phyloP scores from a whole-genome alignment of 1,139 yeast species.

The Spencermartinsiella ligniputridi region DNA sequence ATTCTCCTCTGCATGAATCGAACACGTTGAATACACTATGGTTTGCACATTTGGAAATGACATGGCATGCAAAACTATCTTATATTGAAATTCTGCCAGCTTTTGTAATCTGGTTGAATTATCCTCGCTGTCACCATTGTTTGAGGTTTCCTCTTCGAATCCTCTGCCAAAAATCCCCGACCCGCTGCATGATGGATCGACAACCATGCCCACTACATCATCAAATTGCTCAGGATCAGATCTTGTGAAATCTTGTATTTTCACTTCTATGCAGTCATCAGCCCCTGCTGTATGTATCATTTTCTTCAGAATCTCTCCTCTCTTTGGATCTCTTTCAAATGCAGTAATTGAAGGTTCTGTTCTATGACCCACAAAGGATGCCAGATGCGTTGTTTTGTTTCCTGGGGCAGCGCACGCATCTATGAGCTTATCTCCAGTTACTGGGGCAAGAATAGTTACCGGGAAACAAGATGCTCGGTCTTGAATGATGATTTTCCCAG shows the following conservation, averaged over 20 bases:
- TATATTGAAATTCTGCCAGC: slow-evolving; percentile 79
- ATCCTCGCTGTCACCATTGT: slow-evolving; percentile 35
- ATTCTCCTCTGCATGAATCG: slow-evolving; percentile 88
- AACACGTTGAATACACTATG: slow-evolving; percentile 94
- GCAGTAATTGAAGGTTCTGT: slow-evolving; percentile 52
- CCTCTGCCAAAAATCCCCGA: slow-evolving; percentile 94
- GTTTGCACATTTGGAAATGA: slow-evolving; percentile 68
- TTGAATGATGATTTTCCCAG: slow-evolving; percentile 82
- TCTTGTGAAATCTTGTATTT: slow-evolving; percentile 79
- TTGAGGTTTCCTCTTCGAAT: slow-evolving; percentile 39
- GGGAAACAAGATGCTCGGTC: slow-evolving; percentile 98
- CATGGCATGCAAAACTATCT: slow-evolving; percentile 84
- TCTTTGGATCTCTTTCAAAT: slow-evolving; percentile 73
- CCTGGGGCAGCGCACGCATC: slow-evolving; percentile 99
- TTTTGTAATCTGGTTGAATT: slow-evolving; percentile 58
- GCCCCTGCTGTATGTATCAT: slow-evolving; percentile 85
- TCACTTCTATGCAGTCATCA: slow-evolving; percentile 54
- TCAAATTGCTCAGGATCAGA: slow-evolving; percentile 57
- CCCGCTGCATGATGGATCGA: slow-evolving; percentile 98
- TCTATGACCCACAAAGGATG: slow-evolving; percentile 48
- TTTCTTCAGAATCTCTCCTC: slow-evolving; percentile 66
- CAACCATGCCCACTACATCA: slow-evolving; percentile 72
- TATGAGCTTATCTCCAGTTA: slow-evolving; percentile 49
- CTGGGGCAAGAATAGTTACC: slow-evolving; percentile 68
- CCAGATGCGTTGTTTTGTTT: slow-evolving; percentile 90